phyloP scores from a whole-genome alignment of 2,329 filamentous ascomycete species.

The Balansia obtecta region DNA sequence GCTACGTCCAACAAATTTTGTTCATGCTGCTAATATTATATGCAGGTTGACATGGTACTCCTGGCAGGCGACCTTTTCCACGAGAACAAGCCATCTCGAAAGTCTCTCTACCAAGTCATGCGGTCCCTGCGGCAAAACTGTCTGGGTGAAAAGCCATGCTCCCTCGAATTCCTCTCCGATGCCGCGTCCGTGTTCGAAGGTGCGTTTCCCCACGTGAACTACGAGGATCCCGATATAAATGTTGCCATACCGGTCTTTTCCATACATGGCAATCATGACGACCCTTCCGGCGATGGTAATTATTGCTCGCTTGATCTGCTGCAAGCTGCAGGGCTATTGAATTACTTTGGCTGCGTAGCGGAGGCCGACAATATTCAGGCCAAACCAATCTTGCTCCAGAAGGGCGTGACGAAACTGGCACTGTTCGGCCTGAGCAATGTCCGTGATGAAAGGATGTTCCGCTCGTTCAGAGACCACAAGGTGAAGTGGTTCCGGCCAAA shows the following conservation, averaged over 20 bases:
- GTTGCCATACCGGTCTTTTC: constrained; percentile 95
- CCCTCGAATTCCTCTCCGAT: constrained; percentile 89
- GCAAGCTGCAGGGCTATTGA: constrained; percentile 81
- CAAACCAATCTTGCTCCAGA: constrained; percentile 86
- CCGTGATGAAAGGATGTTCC: constrained; percentile 84
- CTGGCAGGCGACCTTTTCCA: constrained; percentile 93
- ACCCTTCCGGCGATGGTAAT: constrained; percentile 92
- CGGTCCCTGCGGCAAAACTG: constrained; percentile 86
- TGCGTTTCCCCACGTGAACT: constrained; percentile 89
- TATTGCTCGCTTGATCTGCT: constrained; percentile 83
- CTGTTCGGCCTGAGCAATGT: constrained; percentile 94
- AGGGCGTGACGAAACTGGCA: constrained; percentile 83
- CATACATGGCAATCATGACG: constrained; percentile 96
- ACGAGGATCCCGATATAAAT: constrained; percentile 95
- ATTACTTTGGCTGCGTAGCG: constrained; percentile 88
- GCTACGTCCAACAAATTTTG: too few species aligned
- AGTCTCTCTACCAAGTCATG: constrained; percentile 97
- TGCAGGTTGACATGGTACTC: constrained; percentile 83
- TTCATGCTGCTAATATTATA: background rate
- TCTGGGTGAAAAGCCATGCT: constrained; percentile 87
- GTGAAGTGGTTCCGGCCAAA: constrained; percentile 87
- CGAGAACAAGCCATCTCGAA: constrained; percentile 92
- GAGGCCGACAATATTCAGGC: constrained; percentile 89
- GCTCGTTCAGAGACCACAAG: constrained; percentile 83
- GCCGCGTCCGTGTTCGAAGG: constrained; percentile 82